Conservation (phyloP, 108 stramenopile genomes). For the Cyclotella distinguenda region DNA sequence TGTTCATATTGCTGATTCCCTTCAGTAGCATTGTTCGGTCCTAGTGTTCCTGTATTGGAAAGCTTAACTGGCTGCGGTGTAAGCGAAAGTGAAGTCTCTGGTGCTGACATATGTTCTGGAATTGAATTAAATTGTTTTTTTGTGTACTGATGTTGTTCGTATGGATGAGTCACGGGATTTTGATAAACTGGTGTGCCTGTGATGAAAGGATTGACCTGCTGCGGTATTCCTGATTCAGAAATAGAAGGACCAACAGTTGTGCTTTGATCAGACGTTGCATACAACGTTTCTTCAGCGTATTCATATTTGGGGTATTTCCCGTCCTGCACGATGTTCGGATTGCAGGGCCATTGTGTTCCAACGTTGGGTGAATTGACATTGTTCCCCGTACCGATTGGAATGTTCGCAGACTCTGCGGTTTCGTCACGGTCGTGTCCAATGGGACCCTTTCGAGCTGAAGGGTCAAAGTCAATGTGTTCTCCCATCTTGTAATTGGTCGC, state of each 20-base stretch:
- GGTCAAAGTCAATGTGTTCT: background rate
- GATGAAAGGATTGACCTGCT: no score
- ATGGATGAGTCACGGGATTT: no score
- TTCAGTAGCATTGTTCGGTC: background rate
- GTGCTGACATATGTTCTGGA: no score
- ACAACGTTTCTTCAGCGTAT: background rate
- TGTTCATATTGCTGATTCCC: background rate
- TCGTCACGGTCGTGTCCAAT: slow-evolving; percentile 18
- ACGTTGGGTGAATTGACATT: slow-evolving; percentile 22
- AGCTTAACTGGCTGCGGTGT: background rate
- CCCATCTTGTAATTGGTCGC: slow-evolving; percentile 3
- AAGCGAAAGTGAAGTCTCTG: no score
- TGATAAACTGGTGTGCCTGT: no score
- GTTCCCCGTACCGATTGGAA: slow-evolving; percentile 25
- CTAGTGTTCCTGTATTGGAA: background rate
- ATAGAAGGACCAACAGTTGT: no score
- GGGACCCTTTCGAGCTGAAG: background rate
- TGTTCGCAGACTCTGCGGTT: slow-evolving; percentile 25
- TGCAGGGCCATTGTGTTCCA: slow-evolving; percentile 11
- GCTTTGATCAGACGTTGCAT: no score
- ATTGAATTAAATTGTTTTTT: no score
- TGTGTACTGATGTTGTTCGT: no score
- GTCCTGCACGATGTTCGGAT: no score
- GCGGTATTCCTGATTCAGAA: no score
- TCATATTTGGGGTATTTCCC: no score